Percentiles rank a stretch among this genome's conserved stretches.
phyloP scores from a whole-genome alignment of 306 rosid genomes.

The Ochetophila trinervis region DNA sequence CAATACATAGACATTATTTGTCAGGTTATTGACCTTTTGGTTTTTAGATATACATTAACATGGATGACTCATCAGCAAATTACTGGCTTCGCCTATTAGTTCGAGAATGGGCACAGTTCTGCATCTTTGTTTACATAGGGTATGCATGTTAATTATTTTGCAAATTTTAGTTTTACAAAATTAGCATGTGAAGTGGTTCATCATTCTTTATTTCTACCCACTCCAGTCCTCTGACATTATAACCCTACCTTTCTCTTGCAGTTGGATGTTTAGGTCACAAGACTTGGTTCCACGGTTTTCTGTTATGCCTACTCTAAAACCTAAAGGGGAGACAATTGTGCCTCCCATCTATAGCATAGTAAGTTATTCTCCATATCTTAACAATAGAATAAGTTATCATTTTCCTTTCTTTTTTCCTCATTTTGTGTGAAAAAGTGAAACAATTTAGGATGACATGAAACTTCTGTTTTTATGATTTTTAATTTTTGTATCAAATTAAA shows the following conservation, averaged over 20 bases:
- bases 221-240: not conserved
- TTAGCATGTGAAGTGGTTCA: not conserved
- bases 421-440: not conserved
- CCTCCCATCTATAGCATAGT: constrained; percentile 87
- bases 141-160: constrained; percentile 28
- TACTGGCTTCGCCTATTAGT: constrained; percentile 84
- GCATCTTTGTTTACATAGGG: constrained; percentile 92
- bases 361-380: constrained; percentile 26
- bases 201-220: too few relatives aligned
- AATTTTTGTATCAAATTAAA: too few relatives aligned
- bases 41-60: constrained; percentile 72
- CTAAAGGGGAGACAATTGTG: constrained; percentile 49
- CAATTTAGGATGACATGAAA: too few relatives aligned
- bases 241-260: constrained; percentile 33
- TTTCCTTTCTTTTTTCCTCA: not conserved
- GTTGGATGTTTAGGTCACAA: constrained; percentile 94
- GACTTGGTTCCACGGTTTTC: constrained; percentile 84
- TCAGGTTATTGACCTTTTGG: constrained; percentile 11
- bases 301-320: constrained; percentile 66
- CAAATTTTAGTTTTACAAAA: not conserved
- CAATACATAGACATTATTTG: not conserved
- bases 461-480: too few relatives aligned
- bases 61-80: constrained; percentile 63
- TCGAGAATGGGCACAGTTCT: constrained; percentile 85
- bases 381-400: not conserved